Evolutionary conservation across 768 basidiomycete species (phyloP).

Genomic region (Pleurotus salmoneostramineus): DNA sequence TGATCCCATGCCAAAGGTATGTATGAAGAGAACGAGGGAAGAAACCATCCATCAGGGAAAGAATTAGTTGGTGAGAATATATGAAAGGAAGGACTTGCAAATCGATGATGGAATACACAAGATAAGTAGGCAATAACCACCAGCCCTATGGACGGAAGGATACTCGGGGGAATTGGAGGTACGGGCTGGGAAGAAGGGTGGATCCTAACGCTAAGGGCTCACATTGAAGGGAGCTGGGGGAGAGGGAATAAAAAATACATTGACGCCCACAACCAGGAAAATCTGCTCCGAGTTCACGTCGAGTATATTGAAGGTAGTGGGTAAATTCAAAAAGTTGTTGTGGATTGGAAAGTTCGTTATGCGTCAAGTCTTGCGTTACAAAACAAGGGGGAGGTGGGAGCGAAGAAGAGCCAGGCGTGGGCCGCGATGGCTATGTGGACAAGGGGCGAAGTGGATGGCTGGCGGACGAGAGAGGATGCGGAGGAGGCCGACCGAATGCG

Average conservation of each 20-base stretch:
- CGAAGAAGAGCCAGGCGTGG: neutral
- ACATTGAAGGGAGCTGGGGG: neutral
- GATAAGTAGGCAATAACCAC: neutral
- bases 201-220: neutral
- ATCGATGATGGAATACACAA: conserved; percentile 1
- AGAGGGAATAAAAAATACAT: neutral
- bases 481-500: neutral
- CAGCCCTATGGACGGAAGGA: neutral
- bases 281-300: neutral
- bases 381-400: neutral
- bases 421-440: neutral
- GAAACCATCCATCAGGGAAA: conserved; percentile 3
- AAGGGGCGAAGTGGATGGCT: too few species aligned
- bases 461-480: neutral
- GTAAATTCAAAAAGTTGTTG: neutral
- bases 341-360: neutral
- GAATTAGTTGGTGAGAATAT: neutral
- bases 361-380: neutral
- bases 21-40: neutral
- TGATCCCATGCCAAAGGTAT: neutral
- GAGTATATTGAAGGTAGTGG: neutral
- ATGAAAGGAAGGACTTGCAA: neutral
- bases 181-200: neutral
- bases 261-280: neutral
- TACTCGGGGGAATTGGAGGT: neutral